These are phyloP conservation scores for Rhizopus microsporus DNA, from an alignment of 371 early-diverging fungal genomes.

Conservation along the genomic window DNA sequence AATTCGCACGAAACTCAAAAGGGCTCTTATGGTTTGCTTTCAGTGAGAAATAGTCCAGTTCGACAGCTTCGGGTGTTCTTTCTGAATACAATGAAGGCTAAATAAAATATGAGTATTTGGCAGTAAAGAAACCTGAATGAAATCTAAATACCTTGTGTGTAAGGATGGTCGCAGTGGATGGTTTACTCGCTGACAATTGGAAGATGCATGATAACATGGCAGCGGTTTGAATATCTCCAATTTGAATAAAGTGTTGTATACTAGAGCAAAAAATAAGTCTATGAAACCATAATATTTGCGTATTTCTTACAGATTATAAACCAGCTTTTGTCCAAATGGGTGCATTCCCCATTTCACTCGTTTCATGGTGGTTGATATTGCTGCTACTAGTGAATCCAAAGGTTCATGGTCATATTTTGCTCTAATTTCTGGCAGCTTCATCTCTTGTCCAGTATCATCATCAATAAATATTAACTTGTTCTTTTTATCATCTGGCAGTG, in stretches of 20 bases:
- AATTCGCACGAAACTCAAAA: slow-evolving; percentile 10
- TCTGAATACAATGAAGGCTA: slow-evolving; percentile 17
- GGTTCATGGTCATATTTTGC: neutral
- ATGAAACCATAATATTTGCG: neutral
- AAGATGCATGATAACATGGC: slow-evolving; percentile 84
- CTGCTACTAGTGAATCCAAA: neutral
- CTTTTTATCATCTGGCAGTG: slow-evolving; percentile 10
- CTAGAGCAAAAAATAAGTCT: slow-evolving; percentile 29
- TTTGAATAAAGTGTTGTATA: slow-evolving; percentile 61
- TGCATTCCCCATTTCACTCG: slow-evolving; percentile 71
- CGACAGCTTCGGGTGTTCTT: slow-evolving; percentile 20
- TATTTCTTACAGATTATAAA: slow-evolving; percentile 59
- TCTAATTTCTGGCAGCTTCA: slow-evolving; percentile 2
- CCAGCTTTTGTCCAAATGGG: slow-evolving; percentile 69
- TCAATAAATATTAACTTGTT: neutral
- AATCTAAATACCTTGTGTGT: slow-evolving; percentile 17
- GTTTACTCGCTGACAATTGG: slow-evolving; percentile 19
- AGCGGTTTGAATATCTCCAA: slow-evolving; percentile 84
- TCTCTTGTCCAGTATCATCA: neutral
- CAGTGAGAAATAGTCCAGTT: slow-evolving; percentile 33
- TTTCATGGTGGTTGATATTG: slow-evolving; percentile 21
- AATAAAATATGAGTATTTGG: neutral
- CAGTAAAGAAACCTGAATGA: neutral
- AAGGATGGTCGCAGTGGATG: slow-evolving; percentile 17
- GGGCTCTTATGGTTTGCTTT: slow-evolving; percentile 11